Percentiles rank a stretch among this genome's conserved stretches.
Evolutionary conservation across 805 yeast species (phyloP).

Genomic region (Monosporozyma aquatica): DNA sequence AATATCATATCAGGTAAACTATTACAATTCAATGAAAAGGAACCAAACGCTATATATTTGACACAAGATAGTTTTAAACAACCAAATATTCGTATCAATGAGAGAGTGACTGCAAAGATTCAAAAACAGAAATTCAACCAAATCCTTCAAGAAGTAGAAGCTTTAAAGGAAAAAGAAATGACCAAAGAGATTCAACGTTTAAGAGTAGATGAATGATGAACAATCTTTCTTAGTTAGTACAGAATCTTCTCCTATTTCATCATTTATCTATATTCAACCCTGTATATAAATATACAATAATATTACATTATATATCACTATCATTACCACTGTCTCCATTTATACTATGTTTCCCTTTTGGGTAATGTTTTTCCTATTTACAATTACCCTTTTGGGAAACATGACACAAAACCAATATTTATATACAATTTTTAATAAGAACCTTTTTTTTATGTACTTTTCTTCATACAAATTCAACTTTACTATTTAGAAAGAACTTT

Average conservation of each 20-base stretch:
- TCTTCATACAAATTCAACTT: no score
- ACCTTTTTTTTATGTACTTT: no score
- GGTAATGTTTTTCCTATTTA: neutral
- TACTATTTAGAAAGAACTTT: neutral
- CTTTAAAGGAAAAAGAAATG: constrained; percentile 22
- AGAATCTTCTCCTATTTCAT: neutral
- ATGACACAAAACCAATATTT: neutral
- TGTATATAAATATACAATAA: constrained; percentile 4
- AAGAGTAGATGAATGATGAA: constrained; percentile 3
- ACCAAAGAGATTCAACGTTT: constrained; percentile 20
- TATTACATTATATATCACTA: neutral
- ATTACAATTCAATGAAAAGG: constrained; percentile 45
- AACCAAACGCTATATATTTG: constrained; percentile 68
- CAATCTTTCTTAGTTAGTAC: no score
- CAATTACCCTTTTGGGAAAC: neutral
- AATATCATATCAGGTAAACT: constrained; percentile 28
- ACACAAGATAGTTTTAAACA: constrained; percentile 46
- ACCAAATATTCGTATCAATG: constrained; percentile 35
- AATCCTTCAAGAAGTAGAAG: constrained; percentile 39
- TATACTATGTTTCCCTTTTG: neutral
- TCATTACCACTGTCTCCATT: neutral
- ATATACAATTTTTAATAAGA: neutral
- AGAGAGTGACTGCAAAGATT: constrained; percentile 37
- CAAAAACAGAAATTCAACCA: constrained; percentile 39
- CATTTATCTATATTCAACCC: neutral